phyloP scores from a whole-genome alignment of 108 stramenopile species.

The Fragilaria crotonensis region DNA sequence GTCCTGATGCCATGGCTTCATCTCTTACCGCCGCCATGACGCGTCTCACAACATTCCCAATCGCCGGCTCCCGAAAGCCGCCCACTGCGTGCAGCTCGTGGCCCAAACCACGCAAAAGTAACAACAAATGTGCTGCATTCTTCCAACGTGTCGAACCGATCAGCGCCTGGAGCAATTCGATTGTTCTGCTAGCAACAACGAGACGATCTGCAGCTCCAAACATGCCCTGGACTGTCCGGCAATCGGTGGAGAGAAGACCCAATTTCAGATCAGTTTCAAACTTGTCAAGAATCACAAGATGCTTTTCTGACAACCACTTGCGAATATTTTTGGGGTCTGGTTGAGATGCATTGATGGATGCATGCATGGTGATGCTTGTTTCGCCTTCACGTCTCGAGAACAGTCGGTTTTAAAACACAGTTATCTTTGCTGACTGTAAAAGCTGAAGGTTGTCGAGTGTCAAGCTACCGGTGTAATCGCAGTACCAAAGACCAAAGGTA shows the following conservation, averaged over 20 bases:
- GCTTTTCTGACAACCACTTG: constrained; percentile 41
- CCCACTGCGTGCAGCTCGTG: constrained; percentile 67
- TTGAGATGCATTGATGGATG: not conserved
- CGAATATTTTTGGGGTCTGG: constrained; percentile 37
- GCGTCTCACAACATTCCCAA: constrained; percentile 76
- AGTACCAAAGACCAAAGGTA: no score
- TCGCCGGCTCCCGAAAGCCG: constrained; percentile 75
- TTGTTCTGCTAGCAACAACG: constrained; percentile 51
- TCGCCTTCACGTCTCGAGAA: no score
- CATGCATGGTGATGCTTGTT: not conserved
- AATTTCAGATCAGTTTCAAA: constrained; percentile 71
- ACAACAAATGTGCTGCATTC: constrained; percentile 60
- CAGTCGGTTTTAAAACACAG: no score
- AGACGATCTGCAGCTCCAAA: constrained; percentile 42
- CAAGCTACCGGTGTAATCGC: no score
- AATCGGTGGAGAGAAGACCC: constrained; percentile 44
- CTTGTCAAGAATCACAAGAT: constrained; percentile 55
- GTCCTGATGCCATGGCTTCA: constrained; percentile 34
- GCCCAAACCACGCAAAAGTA: constrained; percentile 64
- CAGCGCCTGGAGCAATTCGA: constrained; percentile 67
- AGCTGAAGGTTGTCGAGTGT: no score
- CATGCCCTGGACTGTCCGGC: not conserved
- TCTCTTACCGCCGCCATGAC: constrained; percentile 77
- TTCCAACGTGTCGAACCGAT: constrained; percentile 82
- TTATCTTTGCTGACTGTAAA: no score